phyloP scores from a whole-genome alignment of 306 rosid species.

The Datisca glomerata region DNA sequence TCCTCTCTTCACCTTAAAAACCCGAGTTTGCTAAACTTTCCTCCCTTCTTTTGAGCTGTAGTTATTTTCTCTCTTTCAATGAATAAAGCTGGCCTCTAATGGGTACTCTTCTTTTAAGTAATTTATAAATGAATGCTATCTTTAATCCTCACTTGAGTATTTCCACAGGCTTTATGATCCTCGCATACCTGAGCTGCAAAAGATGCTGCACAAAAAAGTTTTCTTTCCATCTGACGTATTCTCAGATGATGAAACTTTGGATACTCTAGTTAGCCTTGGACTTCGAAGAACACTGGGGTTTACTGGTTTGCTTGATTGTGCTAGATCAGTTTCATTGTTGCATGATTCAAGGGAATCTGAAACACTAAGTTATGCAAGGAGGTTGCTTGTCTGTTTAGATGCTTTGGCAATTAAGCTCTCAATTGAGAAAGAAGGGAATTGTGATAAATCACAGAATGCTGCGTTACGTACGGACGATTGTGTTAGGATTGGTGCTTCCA shows the following conservation, averaged over 20 bases:
- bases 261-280: conserved; percentile 66
- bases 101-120: too few relatives aligned
- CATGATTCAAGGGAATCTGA: conserved; percentile 44
- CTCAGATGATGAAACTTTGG: conserved; percentile 54
- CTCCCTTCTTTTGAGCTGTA: too few relatives aligned
- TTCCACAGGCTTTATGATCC: conserved; percentile 97
- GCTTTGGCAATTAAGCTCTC: conserved; percentile 50
- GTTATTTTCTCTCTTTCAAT: too few relatives aligned
- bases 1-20: too few relatives aligned
- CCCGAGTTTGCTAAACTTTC: too few relatives aligned
- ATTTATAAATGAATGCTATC: too few relatives aligned
- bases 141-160: conserved; percentile 18
- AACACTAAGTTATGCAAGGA: conserved; percentile 41
- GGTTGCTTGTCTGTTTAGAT: conserved; percentile 49
- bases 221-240: conserved; percentile 78
- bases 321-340: conserved; percentile 67
- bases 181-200: conserved; percentile 52
- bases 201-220: conserved; percentile 48
- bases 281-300: conserved; percentile 70
- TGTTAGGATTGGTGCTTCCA: conserved; percentile 17
- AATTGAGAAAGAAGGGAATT: conserved; percentile 23
- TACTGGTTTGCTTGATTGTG: conserved; percentile 90
- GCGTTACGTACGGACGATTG: conserved; percentile 14
- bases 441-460: conserved; percentile 25
- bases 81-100: too few relatives aligned